Evolutionary conservation across 441 rosid genomes (phyloP), one percentile per base, ranked within the genome.

Genomic region (Populus hybrid): DNA sequence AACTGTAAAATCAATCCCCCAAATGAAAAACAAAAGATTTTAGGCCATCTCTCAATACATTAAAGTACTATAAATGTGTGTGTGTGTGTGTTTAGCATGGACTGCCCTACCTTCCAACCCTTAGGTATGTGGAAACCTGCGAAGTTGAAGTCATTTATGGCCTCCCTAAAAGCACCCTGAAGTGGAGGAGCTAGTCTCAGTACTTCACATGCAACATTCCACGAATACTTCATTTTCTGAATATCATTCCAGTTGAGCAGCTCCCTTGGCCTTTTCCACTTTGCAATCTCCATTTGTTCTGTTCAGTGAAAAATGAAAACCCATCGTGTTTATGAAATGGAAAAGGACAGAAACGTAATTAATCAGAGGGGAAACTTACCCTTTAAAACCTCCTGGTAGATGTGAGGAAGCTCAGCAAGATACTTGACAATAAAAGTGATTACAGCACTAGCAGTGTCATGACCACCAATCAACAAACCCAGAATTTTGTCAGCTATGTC

Each of bases 401-500:
- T 45, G 56, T 45, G 56, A 45, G 56, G 56, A 45, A 45, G 20
- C 56, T 45, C 56, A 11, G 56, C 56, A 12, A 45, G 18, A 45
- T 45, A 45, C 56, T 45, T 45, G 56, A 45, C 56, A 45, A 45
- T 45, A 45, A 45, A 45, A 45, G 56, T 14, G 18, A 45, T 45
- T 45, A 45, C 56, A 45, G 56, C 56, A 45, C 56, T 45, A 14
- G 56, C 18, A 45, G 56, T 45, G 20, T 45, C 56, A 45, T 45
- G 56, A 45, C 56, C 56, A 45, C 86, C 86, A 50, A 77, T 75
- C 23, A 84, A 65, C 42, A 86, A 68, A 9, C 87, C 84, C 76
- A 84, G 76, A 21, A 82, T 67, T 26, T 83, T 82, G 35, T 77
- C 84, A 1, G 81, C 75, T 14, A 86, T 82, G 79, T 84, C 82